Percentiles rank a stretch among this genome's conserved stretches.
Conservation (phyloP, 1,284 basidiomycete genomes). For the Pseudozyma flocculosa region DNA sequence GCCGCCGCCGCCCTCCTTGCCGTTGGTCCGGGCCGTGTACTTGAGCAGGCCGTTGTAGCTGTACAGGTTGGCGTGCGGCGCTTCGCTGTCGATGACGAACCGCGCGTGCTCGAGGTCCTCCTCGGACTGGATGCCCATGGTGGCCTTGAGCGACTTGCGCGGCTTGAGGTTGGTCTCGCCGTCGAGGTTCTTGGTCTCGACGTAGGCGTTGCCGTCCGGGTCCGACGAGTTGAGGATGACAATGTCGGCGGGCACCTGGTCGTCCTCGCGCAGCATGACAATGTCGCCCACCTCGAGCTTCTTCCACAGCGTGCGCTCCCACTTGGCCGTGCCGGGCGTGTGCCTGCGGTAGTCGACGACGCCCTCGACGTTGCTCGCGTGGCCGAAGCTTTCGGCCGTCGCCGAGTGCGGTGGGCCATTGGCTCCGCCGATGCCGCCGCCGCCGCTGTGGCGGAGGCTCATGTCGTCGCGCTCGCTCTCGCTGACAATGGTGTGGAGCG, state of each 20-base stretch:
- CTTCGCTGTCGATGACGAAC: constrained; percentile 87
- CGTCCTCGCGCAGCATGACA: constrained; percentile 84
- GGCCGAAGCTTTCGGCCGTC: constrained; percentile 4
- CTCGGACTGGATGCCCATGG: constrained; percentile 74
- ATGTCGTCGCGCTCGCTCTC: constrained; percentile 38
- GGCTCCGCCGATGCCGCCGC: constrained; percentile 6
- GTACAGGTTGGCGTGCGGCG: constrained; percentile 91
- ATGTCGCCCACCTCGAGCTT: constrained; percentile 97
- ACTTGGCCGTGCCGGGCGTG: constrained; percentile 72
- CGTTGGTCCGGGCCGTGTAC: constrained; percentile 61
- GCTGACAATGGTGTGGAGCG: constrained; percentile 43
- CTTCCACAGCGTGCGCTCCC: constrained; percentile 98
- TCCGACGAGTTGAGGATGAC: constrained; percentile 73
- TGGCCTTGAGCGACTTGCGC: constrained; percentile 74
- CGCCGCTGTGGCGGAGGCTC: constrained; percentile 12
- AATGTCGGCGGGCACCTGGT: constrained; percentile 93
- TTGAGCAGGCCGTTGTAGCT: constrained; percentile 81
- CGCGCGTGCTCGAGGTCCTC: constrained; percentile 85
- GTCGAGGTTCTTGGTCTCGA: constrained; percentile 81
- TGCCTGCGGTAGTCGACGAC: constrained; percentile 72
- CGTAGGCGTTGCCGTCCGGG: constrained; percentile 59
- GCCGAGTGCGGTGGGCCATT: background rate
- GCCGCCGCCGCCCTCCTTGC: background rate
- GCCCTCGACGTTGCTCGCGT: constrained; percentile 16
- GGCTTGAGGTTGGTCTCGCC: constrained; percentile 96